Conservation (phyloP, 2,329 filamentous ascomycete species). For the Botrytis sinoallii region DNA sequence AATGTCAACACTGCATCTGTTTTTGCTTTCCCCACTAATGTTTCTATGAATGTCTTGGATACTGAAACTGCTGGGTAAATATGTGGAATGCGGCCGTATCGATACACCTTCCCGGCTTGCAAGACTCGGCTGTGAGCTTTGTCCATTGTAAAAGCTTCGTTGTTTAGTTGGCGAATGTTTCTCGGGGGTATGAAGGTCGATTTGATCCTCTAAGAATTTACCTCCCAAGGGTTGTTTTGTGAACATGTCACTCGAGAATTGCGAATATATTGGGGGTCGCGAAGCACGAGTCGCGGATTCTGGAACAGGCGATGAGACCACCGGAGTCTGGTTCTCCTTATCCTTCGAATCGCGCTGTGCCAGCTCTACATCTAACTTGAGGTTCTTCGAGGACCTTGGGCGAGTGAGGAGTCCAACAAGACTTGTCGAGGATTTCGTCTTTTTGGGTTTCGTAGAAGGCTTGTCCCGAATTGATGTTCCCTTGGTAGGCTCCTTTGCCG, state of each 20-base stretch:
- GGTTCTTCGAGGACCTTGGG: constrained; percentile 70
- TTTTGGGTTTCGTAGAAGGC: constrained; percentile 65
- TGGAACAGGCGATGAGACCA: constrained; percentile 40
- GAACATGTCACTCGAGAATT: constrained; percentile 55
- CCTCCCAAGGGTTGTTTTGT: constrained; percentile 40
- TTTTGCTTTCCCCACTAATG: constrained; percentile 30
- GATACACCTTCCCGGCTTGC: constrained; percentile 27
- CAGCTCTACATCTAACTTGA: constrained; percentile 52
- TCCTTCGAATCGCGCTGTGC: constrained; percentile 55
- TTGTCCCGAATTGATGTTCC: constrained; percentile 48
- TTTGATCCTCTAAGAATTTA: constrained; percentile 39
- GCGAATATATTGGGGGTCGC: constrained; percentile 74
- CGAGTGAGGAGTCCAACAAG: constrained; percentile 73
- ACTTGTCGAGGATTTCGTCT: constrained; percentile 69
- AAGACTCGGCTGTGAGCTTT: constrained; percentile 32
- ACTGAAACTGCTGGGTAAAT: constrained; percentile 38
- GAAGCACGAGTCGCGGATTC: constrained; percentile 40
- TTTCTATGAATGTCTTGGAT: constrained; percentile 36
- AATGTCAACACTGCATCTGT: constrained; percentile 33
- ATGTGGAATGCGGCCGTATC: constrained; percentile 35
- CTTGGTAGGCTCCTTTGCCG: constrained; percentile 38
- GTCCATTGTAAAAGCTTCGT: constrained; percentile 33
- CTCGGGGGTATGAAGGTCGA: constrained; percentile 37
- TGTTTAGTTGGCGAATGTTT: constrained; percentile 36
- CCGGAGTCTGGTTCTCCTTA: constrained; percentile 78